These are phyloP conservation scores for Tilletia walkeri DNA, from an alignment of 1,284 basidiomycete genomes.

Conservation along the genomic window DNA sequence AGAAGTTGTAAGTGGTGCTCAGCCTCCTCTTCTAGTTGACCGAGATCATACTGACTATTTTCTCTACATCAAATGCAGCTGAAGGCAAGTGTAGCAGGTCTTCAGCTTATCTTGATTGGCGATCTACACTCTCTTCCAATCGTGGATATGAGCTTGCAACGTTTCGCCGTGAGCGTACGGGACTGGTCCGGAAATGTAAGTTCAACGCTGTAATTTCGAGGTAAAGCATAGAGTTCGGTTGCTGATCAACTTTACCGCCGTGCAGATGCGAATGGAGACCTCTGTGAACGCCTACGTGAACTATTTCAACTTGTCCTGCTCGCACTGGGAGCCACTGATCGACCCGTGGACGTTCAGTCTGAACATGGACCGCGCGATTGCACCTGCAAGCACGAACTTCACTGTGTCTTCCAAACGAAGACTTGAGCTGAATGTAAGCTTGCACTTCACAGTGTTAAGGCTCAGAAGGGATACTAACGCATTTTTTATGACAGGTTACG, in stretches of 20 bases:
- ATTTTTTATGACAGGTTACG: conserved; percentile 58
- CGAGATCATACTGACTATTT: too few relatives aligned
- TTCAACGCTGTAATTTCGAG: background rate
- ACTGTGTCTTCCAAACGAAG: conserved; percentile 75
- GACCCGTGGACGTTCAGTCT: conserved; percentile 82
- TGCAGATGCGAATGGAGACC: conserved; percentile 59
- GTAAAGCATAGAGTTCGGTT: background rate
- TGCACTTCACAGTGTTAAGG: background rate
- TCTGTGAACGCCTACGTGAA: conserved; percentile 72
- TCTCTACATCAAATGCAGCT: conserved; percentile 19
- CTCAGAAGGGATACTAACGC: background rate
- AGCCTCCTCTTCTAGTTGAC: too few relatives aligned
- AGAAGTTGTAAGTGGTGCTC: conserved; percentile 28
- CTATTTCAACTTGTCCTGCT: conserved; percentile 96
- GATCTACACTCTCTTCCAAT: conserved; percentile 93
- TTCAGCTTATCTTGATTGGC: conserved; percentile 89
- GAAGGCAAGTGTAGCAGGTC: conserved; percentile 61
- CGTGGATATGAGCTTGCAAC: conserved; percentile 80
- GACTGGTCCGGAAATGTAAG: conserved; percentile 83
- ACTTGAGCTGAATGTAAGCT: conserved; percentile 78
- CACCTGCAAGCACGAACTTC: conserved; percentile 63
- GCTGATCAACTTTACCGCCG: background rate
- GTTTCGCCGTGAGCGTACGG: conserved; percentile 77
- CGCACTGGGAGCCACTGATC: conserved; percentile 98
- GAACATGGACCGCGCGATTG: conserved; percentile 53